Base-by-base conservation (phyloP, 805 yeast species). In the Lachancea cidri region DNA sequence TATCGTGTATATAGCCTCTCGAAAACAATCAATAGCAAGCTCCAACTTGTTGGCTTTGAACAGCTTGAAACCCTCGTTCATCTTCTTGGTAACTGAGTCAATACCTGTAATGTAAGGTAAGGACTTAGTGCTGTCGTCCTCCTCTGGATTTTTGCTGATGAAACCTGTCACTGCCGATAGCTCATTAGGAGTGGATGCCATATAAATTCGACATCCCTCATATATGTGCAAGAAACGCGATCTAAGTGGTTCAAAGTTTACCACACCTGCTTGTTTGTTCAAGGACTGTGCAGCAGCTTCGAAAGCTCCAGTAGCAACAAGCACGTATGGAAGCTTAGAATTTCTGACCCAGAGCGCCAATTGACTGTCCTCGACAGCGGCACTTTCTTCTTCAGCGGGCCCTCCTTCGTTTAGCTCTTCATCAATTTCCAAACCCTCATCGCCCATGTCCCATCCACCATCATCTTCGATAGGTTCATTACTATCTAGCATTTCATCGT, bases 291-390 rank as follows among this genome's bases (percentile, higher is more conserved):
- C 93, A 29, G 98, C 99, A 40, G 91, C 84, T 51, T 88, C 97
- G 60, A 91, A 91, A 4, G 94, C 85, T 54, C 99, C 99, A 2
- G 96, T 88, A 2, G 98, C 97, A 55, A 83, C 88, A 54, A 87
- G 86, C 19, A 86, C 87, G 22, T 96, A 97, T 4, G 97, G 87
- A 42, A 89, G 76, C 48, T 83, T 84, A 14, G 96, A 85, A 64
- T 84, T 86, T 50, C 91, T 83, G 22, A 86, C 75, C 98, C 99
- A 94, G 44, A 65, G 64, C 3, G 81, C 81, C 24, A 79, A 65
- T 60, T 89, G 96, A 19, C 76, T 75, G 13, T 72, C 73, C 14
- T 52, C 44, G 61, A 72, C 46, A 9, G 56, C 49, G 24, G 52
- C 47, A 16, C 55, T 38, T 17, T 56, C 64, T 15, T 58, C 60